Evolutionary conservation across 257 asterid genomes (phyloP).

Genomic region (Scutellaria baicalensis): DNA sequence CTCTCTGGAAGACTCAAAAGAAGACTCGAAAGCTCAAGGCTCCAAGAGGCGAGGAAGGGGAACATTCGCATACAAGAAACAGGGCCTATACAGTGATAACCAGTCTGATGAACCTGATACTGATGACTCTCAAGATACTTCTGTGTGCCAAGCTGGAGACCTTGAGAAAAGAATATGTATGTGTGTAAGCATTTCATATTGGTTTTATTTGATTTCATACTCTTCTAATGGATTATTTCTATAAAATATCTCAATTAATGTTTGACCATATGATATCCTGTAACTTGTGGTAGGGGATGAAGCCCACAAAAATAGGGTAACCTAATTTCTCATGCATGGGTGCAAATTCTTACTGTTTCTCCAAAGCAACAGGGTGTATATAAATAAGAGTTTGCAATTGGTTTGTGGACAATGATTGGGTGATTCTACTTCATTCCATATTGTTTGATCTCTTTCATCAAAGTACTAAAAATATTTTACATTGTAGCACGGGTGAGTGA

Average conservation of each 20-base stretch:
- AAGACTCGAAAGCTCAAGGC: constrained; percentile 41
- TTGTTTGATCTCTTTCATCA: not conserved
- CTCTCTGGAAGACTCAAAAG: constrained; percentile 45
- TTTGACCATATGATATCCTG: not conserved
- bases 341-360: not conserved
- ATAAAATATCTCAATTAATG: not conserved
- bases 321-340: not conserved
- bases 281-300: not conserved
- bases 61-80: constrained; percentile 54
- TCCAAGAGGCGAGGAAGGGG: constrained; percentile 92
- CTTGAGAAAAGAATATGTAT: constrained; percentile 32
- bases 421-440: not conserved
- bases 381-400: not conserved
- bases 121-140: constrained; percentile 34
- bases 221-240: not conserved
- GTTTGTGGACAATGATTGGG: not conserved
- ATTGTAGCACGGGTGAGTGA: not conserved
- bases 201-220: not conserved
- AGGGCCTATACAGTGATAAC: constrained; percentile 75
- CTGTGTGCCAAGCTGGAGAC: constrained; percentile 28
- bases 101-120: constrained; percentile 33
- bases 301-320: not conserved
- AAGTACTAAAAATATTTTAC: not conserved
- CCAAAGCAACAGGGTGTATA: not conserved
- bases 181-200: constrained; percentile 21